Evolutionary conservation across 345 rosid genomes (phyloP), one percentile per base, ranked within the genome.

Genomic region (Euphorbia tirucalli): DNA sequence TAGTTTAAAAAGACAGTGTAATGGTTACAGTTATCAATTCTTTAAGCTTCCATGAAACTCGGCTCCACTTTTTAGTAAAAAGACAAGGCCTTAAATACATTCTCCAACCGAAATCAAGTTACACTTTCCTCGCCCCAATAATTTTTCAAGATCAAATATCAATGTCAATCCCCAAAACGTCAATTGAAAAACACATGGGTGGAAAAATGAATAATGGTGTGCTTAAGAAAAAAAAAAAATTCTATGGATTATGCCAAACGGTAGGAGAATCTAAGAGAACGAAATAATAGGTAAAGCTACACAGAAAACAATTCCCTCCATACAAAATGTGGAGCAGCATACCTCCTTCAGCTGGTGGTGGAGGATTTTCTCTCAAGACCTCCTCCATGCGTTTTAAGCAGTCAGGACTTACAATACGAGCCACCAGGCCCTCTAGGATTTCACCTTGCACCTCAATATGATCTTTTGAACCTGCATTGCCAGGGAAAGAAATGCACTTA

Each of bases 381-480:
- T 86, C 86, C 75, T 89, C 92, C 86, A 94, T 86, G 66, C 88
- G 92, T 74, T 84, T 87, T 79, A 83, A 77, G 74, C 97, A 90
- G 73, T 85, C 88, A 79, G 77, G 88, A 80, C 90, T 85, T 41
- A 92, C 97, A 52, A 92, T 79, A 74, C 97, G 99, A 62, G 97
- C 99, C 73, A 94, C 99, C n/a, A 94, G 93, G 69, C 99, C 99
- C 87, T 94, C 99, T 55, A 92, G 76, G 71, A 94, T 94, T 84
- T 94, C 97, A 75, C 99, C 99, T 69, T 95, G 99, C 57, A 83
- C 92, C 79, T 82, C 71, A 71, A 78, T 79, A 82, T 95, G 99
- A 80, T 92, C 93, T 72, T 85, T 89, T 25, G 97, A 89, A 79
- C 86, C 99, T 95, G 86, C 74, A 71, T 46, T 60, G 46, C 65